Conservation (phyloP, 164 flowering plant species). For the Berberis vulgaris region DNA sequence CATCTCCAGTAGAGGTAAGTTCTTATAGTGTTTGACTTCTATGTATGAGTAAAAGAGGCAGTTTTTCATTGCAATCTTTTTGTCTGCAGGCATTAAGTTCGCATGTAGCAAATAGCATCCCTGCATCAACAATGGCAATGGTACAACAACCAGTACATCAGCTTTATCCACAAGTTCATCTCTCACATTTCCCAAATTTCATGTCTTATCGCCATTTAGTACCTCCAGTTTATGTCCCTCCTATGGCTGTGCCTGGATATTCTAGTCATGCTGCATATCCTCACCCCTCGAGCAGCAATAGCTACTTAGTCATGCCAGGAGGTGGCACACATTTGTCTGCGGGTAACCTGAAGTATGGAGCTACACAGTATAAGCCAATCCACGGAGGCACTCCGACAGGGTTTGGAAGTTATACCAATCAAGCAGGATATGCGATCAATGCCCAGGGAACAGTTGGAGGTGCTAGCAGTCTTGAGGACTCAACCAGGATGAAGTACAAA, state of each 20-base stretch:
- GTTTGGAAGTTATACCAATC: slow-evolving; percentile 66
- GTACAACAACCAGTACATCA: slow-evolving; percentile 64
- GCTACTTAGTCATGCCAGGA: slow-evolving; percentile 84
- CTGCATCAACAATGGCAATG: slow-evolving; percentile 59
- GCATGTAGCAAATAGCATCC: slow-evolving; percentile 42
- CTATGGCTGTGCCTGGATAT: slow-evolving; percentile 85
- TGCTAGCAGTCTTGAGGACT: slow-evolving; percentile 67
- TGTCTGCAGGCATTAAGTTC: slow-evolving; percentile 46
- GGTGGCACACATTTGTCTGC: slow-evolving; percentile 63
- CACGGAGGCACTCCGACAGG: slow-evolving; percentile 65
- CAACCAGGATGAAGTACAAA: slow-evolving; percentile 81
- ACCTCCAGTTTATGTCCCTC: slow-evolving; percentile 87
- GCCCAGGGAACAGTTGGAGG: slow-evolving; percentile 59
- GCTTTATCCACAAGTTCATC: slow-evolving; percentile 87
- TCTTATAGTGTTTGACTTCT: not conserved
- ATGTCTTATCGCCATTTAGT: slow-evolving; percentile 82
- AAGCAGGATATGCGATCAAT: slow-evolving; percentile 68
- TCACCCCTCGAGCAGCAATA: slow-evolving; percentile 73
- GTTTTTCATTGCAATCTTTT: not conserved
- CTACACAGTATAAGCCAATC: slow-evolving; percentile 76
- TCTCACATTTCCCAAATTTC: slow-evolving; percentile 66
- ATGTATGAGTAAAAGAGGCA: not conserved
- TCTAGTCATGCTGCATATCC: slow-evolving; percentile 67
- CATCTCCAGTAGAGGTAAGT: slow-evolving; percentile 71
- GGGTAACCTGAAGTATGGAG: slow-evolving; percentile 66